Base-by-base conservation (phyloP, 2,329 filamentous ascomycete genomes). In the Metarhizium album region DNA sequence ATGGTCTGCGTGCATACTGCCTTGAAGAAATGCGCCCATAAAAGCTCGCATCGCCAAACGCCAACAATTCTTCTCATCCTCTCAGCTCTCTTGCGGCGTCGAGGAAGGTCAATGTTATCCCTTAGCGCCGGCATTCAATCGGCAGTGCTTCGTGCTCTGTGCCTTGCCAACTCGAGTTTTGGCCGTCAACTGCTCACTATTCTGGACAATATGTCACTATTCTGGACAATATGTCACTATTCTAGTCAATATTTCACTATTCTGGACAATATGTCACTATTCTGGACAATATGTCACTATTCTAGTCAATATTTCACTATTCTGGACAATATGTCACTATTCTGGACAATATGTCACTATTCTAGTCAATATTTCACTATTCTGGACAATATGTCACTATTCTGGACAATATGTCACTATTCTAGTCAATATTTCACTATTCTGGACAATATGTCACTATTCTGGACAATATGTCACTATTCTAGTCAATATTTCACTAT, bases 231-330 rank as follows among this genome's bases (percentile, higher is more conserved):
- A n/a, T n/a, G n/a, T n/a, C n/a, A n/a, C n/a, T n/a, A 29, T 29
- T 29, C 27, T 29, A 29, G 7, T 29, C 27, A 29, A 9, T 29
- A 29, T 9, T 6, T 29, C n/a, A n/a, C n/a, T n/a, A n/a, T n/a
- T n/a, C n/a, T 40, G 37, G 52, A n/a, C 51, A 53, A 4, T 20
- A 52, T 20, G 56, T 62, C 5, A n/a, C n/a, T n/a, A n/a, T n/a
- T n/a, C n/a, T 40, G 37, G 52, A n/a, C 51, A 53, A 4, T 20
- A 52, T 20, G 56, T 62, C 5, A n/a, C n/a, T n/a, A n/a, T n/a
- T n/a, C n/a, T n/a, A n/a, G n/a, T n/a, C n/a, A n/a, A n/a, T n/a
- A n/a, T n/a, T n/a, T n/a, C n/a, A n/a, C n/a, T n/a, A n/a, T n/a
- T n/a, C n/a, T 40, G 37, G 52, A n/a, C 51, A 53, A 4, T 20